Evolutionary conservation across 352 stramenopile genomes (phyloP), one percentile per base, ranked within the genome.

Genomic region (Phytophthora crassamura): DNA sequence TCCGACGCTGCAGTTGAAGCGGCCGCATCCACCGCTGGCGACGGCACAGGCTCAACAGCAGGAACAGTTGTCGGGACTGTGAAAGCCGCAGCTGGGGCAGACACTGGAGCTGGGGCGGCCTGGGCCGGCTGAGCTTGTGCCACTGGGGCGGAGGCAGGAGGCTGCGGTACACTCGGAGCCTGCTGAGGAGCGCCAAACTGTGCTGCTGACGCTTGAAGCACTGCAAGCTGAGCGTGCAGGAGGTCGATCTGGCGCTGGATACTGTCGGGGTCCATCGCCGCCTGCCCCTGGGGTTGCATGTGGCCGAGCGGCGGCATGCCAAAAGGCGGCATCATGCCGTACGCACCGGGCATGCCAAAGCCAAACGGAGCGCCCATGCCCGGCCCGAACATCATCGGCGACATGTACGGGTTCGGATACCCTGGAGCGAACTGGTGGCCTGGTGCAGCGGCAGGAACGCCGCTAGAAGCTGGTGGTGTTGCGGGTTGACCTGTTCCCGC

Each of bases 331-430:
- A 86, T 74, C 65, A 82, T 78, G n/a, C 83, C 83, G 28, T 84
- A 90, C 0, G 67, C 70, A 54, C 76, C 74, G 16, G 78, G 74
- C 64, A 89, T 78, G 0, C 79, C 83, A 25, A 77, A 90, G 15
- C 77, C 83, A 52, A 81, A 89, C 12, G 79, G 77, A 34, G 64
- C 47, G 3, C 55, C 79, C 64, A 72, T 59, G 20, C 64, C 64
- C 59, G 73, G 67, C 20, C 59, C 70, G 69, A 86, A 90, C 79
- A 92, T 88, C 45, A 82, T 80, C 25, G 81, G 80, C 14, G 70
- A 68, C 68, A 84, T 78, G 60, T 81, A 90, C 18, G 80, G 81
- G 49, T 79, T 75, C 9, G 54, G 67, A 63, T 84, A 88, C 18
- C 80, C 81, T 39, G 58, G 61, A 12, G 68, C 57, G 69, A 75